Percentiles rank a stretch among this genome's conserved stretches.
These are phyloP conservation scores for Suillus variegatus DNA, from an alignment of 768 basidiomycete species.

Conservation along the genomic window DNA sequence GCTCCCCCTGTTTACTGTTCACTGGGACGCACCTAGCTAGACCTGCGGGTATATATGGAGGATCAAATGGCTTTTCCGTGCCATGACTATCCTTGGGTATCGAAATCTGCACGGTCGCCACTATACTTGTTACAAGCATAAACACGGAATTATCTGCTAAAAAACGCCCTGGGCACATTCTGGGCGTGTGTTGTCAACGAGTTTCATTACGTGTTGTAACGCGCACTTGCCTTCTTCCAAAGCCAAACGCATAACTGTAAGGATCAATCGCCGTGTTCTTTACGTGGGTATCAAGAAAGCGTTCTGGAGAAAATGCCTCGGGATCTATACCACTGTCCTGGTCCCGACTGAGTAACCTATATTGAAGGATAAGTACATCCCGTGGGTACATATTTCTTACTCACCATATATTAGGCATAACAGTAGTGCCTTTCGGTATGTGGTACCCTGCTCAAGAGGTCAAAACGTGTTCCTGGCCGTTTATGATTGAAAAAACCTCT, in stretches of 20 bases:
- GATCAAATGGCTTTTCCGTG: neutral
- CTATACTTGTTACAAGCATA: constrained; percentile 1
- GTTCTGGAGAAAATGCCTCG: constrained; percentile 7
- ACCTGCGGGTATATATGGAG: constrained; percentile 3
- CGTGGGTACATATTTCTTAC: neutral
- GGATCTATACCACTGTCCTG: constrained; percentile 7
- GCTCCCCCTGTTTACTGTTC: neutral
- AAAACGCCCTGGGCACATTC: constrained; percentile 8
- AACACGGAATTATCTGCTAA: constrained; percentile 8
- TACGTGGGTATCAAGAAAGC: constrained; percentile 7
- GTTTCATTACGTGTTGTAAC: neutral
- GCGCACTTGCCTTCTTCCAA: constrained; percentile 5
- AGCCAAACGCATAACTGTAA: constrained; percentile 10
- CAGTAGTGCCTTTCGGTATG: constrained; percentile 7
- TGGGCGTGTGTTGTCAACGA: neutral
- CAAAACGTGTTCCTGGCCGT: neutral
- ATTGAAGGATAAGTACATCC: neutral
- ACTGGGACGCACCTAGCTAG: neutral
- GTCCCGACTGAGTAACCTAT: constrained; percentile 8
- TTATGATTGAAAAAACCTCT: constrained; percentile 1
- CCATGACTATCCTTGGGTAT: constrained; percentile 3
- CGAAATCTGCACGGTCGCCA: constrained; percentile 4
- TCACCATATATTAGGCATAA: constrained; percentile 6
- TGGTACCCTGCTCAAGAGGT: constrained; percentile 3
- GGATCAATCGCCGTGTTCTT: constrained; percentile 7